Evolutionary conservation across 179 eudicot genomes (phyloP).

Genomic region (Nepenthes alata): DNA sequence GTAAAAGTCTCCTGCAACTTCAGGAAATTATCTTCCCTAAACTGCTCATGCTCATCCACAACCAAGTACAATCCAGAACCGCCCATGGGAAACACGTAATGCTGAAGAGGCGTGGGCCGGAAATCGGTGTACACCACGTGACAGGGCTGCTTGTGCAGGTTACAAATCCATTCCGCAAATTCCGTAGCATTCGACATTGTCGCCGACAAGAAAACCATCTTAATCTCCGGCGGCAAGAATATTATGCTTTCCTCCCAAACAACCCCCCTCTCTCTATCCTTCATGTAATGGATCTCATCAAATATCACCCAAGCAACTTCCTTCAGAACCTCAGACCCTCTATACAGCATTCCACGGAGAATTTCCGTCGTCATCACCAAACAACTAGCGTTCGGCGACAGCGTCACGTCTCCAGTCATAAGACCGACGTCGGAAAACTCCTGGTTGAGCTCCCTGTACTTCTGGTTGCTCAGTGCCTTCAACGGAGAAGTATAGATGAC

Average conservation of each 20-base stretch:
- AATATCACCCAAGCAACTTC: conserved; percentile 97
- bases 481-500: conserved; percentile 88
- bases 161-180: conserved; percentile 98
- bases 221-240: conserved; percentile 80
- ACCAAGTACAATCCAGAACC: conserved; percentile 87
- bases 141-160: conserved; percentile 90
- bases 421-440: conserved; percentile 91
- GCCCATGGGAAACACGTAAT: conserved; percentile 85
- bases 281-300: conserved; percentile 97
- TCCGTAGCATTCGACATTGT: conserved; percentile 97
- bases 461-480: conserved; percentile 90
- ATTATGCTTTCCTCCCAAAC: conserved; percentile 98
- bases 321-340: conserved; percentile 85
- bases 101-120: conserved; percentile 90
- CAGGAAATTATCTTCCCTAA: conserved; percentile 82
- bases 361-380: conserved; percentile 96
- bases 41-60: conserved; percentile 94
- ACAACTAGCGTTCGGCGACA: conserved; percentile 82
- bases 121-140: conserved; percentile 98
- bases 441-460: conserved; percentile 70
- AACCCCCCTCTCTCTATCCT: conserved; percentile 92
- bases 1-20: conserved; percentile 76
- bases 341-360: conserved; percentile 83
- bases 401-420: conserved; percentile 93
- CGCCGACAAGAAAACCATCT: conserved; percentile 93